Conservation (phyloP, 2,329 filamentous ascomycete species). For the Macroventuria anomochaeta region DNA sequence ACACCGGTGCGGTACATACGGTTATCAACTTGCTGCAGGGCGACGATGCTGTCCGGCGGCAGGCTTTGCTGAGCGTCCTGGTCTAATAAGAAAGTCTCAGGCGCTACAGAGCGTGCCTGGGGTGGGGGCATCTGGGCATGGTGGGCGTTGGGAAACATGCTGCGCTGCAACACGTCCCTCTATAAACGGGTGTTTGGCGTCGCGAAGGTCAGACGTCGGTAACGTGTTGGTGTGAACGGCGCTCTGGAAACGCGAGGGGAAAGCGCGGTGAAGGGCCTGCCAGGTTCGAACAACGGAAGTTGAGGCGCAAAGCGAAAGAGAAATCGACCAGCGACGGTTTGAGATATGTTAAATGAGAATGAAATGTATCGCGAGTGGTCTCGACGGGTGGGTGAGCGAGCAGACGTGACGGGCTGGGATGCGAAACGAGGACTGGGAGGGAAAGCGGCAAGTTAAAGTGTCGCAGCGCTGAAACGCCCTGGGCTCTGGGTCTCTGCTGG, state of each 20-base stretch:
- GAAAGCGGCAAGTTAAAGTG: slow-evolving; percentile 50
- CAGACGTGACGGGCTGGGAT: slow-evolving; percentile 39
- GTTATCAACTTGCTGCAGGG: slow-evolving; percentile 97
- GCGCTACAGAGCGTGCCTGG: slow-evolving; percentile 73
- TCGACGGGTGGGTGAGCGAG: slow-evolving; percentile 37
- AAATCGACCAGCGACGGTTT: slow-evolving; percentile 43
- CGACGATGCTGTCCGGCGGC: slow-evolving; percentile 94
- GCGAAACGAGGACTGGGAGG: slow-evolving; percentile 49
- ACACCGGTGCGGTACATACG: slow-evolving; percentile 63
- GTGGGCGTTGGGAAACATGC: slow-evolving; percentile 62
- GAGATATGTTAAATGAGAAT: slow-evolving; percentile 47
- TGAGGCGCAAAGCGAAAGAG: slow-evolving; percentile 49
- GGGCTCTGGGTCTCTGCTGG: slow-evolving; percentile 34
- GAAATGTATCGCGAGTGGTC: slow-evolving; percentile 48
- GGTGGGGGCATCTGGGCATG: slow-evolving; percentile 83
- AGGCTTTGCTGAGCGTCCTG: slow-evolving; percentile 96
- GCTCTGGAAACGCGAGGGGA: slow-evolving; percentile 35
- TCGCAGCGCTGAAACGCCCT: slow-evolving; percentile 48
- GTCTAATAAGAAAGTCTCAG: slow-evolving; percentile 98
- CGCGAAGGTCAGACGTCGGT: slow-evolving; percentile 37
- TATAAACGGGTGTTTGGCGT: slow-evolving; percentile 38
- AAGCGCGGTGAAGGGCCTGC: slow-evolving; percentile 46
- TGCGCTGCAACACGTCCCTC: slow-evolving; percentile 48
- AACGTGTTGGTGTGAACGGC: slow-evolving; percentile 9
- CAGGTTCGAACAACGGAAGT: slow-evolving; percentile 46